phyloP scores from a whole-genome alignment of 768 basidiomycete species.

The Pisolithus microcarpus region DNA sequence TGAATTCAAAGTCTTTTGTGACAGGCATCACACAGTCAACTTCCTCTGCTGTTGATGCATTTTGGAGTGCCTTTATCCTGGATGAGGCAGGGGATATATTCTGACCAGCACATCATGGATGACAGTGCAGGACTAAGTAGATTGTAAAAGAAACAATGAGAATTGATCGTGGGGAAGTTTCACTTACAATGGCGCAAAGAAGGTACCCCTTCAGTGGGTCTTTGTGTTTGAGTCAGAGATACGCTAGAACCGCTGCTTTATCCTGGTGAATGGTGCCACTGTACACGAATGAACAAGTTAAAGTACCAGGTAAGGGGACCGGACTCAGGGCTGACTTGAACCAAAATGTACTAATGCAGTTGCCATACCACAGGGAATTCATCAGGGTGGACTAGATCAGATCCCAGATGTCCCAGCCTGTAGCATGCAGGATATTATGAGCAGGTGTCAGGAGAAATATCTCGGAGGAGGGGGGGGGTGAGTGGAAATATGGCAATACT shows the following conservation, averaged over 20 bases:
- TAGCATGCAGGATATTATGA: no score
- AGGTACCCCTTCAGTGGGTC: constrained; percentile 71
- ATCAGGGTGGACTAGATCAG: no score
- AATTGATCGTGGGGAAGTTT: background rate
- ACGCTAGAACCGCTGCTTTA: constrained; percentile 73
- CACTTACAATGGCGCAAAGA: constrained; percentile 67
- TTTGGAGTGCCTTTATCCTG: constrained; percentile 69
- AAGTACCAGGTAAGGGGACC: background rate
- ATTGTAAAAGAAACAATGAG: background rate
- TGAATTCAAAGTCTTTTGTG: constrained; percentile 46
- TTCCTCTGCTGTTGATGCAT: constrained; percentile 78
- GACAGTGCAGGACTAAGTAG: constrained; percentile 49
- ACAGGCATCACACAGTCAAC: constrained; percentile 64
- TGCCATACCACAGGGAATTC: no score
- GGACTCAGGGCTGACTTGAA: background rate
- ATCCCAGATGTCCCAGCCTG: no score
- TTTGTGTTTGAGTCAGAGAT: constrained; percentile 74
- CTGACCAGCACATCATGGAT: constrained; percentile 70
- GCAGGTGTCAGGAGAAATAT: background rate
- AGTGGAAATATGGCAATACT: background rate
- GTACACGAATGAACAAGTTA: constrained; percentile 1
- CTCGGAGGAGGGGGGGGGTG: no score
- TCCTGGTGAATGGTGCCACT: constrained; percentile 74
- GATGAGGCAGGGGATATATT: constrained; percentile 71
- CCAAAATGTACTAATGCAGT: no score